Conservation (phyloP, 768 basidiomycete genomes). For the Boletus rufocinnamomeus region DNA sequence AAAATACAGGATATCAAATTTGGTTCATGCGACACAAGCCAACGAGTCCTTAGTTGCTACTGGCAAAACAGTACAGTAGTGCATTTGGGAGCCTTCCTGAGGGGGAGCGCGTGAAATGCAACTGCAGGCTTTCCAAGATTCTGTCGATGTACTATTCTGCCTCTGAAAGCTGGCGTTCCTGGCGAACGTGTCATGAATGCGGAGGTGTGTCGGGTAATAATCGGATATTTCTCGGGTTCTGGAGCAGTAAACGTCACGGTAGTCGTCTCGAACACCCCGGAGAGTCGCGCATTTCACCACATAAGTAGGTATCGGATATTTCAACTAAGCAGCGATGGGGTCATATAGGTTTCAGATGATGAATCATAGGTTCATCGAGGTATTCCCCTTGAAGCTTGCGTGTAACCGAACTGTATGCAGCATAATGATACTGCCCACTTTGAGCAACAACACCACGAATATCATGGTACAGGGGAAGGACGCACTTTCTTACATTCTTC, state of each 20-base stretch:
- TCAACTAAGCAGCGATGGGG: too few species aligned
- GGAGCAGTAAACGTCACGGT: too few species aligned
- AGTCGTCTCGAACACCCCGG: too few species aligned
- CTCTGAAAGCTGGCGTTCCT: too few species aligned
- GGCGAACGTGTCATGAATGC: not conserved
- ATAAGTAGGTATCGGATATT: too few species aligned
- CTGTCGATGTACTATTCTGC: not conserved
- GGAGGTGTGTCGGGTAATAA: not conserved
- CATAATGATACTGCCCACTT: not conserved
- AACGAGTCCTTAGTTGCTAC: not conserved
- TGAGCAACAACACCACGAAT: too few species aligned
- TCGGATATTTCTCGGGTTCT: too few species aligned
- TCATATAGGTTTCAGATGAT: not conserved
- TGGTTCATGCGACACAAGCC: not conserved
- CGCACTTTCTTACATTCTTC: too few species aligned
- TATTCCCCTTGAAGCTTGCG: not conserved
- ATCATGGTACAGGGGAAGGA: too few species aligned
- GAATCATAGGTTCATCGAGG: not conserved
- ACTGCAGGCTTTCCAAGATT: not conserved
- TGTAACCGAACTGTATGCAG: not conserved
- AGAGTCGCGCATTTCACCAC: too few species aligned
- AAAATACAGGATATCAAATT: not conserved
- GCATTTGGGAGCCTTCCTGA: not conserved
- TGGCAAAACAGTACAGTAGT: too few species aligned
- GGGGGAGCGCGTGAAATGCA: too few species aligned